Evolutionary conservation across 2,329 filamentous ascomycete species (phyloP).

Genomic region (Trichoderma guizhouense): DNA sequence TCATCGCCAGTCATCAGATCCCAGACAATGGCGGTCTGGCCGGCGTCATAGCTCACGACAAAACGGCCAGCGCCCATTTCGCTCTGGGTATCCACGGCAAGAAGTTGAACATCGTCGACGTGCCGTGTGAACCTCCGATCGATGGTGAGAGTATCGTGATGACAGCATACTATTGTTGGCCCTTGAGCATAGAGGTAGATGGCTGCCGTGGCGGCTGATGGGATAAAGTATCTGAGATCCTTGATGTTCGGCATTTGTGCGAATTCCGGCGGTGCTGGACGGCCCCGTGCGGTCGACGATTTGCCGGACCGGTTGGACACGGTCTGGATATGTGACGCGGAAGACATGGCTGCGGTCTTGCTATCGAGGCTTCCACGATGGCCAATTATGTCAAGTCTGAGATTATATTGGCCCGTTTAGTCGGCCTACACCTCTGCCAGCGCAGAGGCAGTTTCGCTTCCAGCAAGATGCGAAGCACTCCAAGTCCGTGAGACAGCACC

Average conservation of each 20-base stretch:
- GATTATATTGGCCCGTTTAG: conserved; percentile 8
- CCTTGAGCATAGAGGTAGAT: conserved; percentile 88
- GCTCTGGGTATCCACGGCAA: conserved; percentile 88
- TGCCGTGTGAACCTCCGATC: conserved; percentile 84
- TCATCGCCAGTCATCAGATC: conserved; percentile 90
- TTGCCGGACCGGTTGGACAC: conserved; percentile 56
- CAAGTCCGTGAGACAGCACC: conserved; percentile 35
- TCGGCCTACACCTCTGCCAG: conserved; percentile 1
- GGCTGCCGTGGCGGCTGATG: conserved; percentile 85
- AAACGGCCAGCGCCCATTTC: conserved; percentile 79
- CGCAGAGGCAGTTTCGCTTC: conserved; percentile 15
- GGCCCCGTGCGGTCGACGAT: conserved; percentile 45
- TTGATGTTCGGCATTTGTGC: conserved; percentile 47
- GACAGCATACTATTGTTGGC: conserved; percentile 76
- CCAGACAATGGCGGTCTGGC: conserved; percentile 94
- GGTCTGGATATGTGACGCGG: conserved; percentile 57
- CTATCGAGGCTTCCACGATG: conserved; percentile 23
- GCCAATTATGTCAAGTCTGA: not conserved
- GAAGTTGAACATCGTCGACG: conserved; percentile 74
- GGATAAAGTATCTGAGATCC: conserved; percentile 65
- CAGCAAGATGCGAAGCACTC: conserved; percentile 19
- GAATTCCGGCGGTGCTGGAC: conserved; percentile 51
- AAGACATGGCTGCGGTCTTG: conserved; percentile 47
- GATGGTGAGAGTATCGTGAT: conserved; percentile 88
- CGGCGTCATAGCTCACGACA: conserved; percentile 88